Percentiles rank a stretch among this genome's conserved stretches.
Conservation (phyloP, 257 asterid species). For the Plantago major region DNA sequence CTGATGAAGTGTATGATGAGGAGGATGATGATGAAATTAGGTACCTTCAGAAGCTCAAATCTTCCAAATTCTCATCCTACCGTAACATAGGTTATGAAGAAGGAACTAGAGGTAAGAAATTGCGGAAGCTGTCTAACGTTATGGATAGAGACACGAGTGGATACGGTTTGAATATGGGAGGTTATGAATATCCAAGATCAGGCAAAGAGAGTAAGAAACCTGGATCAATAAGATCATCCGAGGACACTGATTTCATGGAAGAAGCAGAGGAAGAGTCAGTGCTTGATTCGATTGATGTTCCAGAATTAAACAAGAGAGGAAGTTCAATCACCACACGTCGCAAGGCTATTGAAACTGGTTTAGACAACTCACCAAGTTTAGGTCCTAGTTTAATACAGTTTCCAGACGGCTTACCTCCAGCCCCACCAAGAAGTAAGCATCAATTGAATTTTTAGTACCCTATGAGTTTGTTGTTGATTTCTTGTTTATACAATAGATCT, state of each 20-base stretch:
- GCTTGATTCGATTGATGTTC: conserved; percentile 32
- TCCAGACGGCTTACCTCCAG: conserved; percentile 72
- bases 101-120: conserved; percentile 42
- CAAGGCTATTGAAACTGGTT: conserved; percentile 45
- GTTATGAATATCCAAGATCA: conserved; percentile 36
- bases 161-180: conserved; percentile 29
- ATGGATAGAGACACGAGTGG: conserved; percentile 32
- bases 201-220: conserved; percentile 39
- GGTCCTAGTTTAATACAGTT: conserved; percentile 41
- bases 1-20: conserved; percentile 40
- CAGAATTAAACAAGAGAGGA: conserved; percentile 32
- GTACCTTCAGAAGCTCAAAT: conserved; percentile 63
- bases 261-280: conserved; percentile 36
- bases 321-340: conserved; percentile 61
- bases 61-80: conserved; percentile 32
- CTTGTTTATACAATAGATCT: conserved; percentile 4
- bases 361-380: conserved; percentile 35
- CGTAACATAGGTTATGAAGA: conserved; percentile 40
- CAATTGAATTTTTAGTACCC: conserved; percentile 2
- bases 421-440: conserved; percentile 68
- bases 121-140: conserved; percentile 43
- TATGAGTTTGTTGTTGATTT: conserved; percentile 10
- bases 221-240: conserved; percentile 30
- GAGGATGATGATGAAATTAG: conserved; percentile 75
- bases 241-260: conserved; percentile 44